These are phyloP conservation scores for Arachnopeziza araneosa DNA, from an alignment of 2,329 filamentous ascomycete species.

Conservation along the genomic window DNA sequence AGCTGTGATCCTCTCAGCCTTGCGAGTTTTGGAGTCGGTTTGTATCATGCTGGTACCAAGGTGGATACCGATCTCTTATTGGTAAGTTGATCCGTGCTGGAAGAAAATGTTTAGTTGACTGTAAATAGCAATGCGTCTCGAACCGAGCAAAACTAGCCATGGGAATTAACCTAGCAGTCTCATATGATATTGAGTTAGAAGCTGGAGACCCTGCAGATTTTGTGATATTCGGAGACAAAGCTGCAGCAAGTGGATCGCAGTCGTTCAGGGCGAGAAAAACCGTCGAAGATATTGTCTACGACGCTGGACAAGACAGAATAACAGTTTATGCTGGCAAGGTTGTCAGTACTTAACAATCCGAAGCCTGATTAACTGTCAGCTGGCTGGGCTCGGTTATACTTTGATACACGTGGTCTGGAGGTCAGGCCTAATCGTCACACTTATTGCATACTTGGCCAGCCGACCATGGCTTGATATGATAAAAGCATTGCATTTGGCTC, in stretches of 20 bases:
- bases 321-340: constrained; percentile 22
- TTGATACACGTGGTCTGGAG: neutral
- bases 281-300: constrained; percentile 26
- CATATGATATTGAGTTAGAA: constrained; percentile 15
- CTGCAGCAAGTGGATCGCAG: constrained; percentile 1
- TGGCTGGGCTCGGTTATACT: neutral
- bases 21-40: constrained; percentile 56
- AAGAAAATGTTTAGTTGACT: constrained; percentile 8
- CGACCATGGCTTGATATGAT: neutral
- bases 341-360: constrained; percentile 10
- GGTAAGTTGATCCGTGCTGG: constrained; percentile 33
- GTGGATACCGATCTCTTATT: constrained; percentile 53
- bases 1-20: constrained; percentile 59
- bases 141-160: constrained; percentile 27
- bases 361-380: neutral
- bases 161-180: constrained; percentile 14
- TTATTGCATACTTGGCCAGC: neutral
- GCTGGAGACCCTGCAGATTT: constrained; percentile 25
- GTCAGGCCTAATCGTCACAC: neutral
- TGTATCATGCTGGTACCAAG: constrained; percentile 62
- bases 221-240: constrained; percentile 23
- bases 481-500: neutral
- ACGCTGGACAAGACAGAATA: constrained; percentile 23
- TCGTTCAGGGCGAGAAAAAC: constrained; percentile 23
- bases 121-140: constrained; percentile 27